Evolutionary conservation across 768 basidiomycete genomes (phyloP).

Genomic region (Tricholoma saponaceum): DNA sequence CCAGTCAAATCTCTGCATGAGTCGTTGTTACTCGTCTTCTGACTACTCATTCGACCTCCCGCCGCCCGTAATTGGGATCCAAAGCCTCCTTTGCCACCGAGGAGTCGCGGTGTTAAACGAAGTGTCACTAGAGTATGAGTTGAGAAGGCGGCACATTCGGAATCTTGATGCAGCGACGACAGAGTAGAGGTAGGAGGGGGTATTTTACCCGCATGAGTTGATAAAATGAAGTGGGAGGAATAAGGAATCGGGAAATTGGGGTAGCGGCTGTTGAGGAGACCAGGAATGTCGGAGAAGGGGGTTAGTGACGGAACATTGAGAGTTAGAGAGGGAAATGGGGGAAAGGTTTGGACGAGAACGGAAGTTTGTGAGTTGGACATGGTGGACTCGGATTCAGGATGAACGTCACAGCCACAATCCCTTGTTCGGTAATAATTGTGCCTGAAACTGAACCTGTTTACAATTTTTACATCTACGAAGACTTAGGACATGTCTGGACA

Average conservation of each 20-base stretch:
- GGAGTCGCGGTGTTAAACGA: slow-evolving; percentile 67
- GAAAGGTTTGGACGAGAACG: slow-evolving; percentile 36
- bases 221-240: slow-evolving; percentile 26
- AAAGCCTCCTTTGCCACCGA: slow-evolving; percentile 96
- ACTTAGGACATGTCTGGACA: too few species aligned
- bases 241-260: slow-evolving; percentile 28
- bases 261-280: slow-evolving; percentile 31
- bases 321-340: slow-evolving; percentile 34
- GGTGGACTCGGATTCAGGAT: not conserved
- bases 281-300: slow-evolving; percentile 25
- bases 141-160: slow-evolving; percentile 11
- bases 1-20: slow-evolving; percentile 92
- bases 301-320: slow-evolving; percentile 27
- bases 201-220: slow-evolving; percentile 34
- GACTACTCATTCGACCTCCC: slow-evolving; percentile 95
- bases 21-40: slow-evolving; percentile 94
- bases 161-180: slow-evolving; percentile 19
- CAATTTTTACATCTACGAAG: too few species aligned
- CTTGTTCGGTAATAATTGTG: too few species aligned
- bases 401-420: not conserved
- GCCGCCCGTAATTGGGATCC: slow-evolving; percentile 95
- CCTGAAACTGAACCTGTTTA: too few species aligned
- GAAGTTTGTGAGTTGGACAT: slow-evolving; percentile 20
- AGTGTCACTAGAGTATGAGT: slow-evolving; percentile 49
- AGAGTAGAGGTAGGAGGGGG: slow-evolving; percentile 23